These are phyloP conservation scores for Chaetomiaceae sp. DNA, from an alignment of 2,329 filamentous ascomycete species.

Conservation along the genomic window DNA sequence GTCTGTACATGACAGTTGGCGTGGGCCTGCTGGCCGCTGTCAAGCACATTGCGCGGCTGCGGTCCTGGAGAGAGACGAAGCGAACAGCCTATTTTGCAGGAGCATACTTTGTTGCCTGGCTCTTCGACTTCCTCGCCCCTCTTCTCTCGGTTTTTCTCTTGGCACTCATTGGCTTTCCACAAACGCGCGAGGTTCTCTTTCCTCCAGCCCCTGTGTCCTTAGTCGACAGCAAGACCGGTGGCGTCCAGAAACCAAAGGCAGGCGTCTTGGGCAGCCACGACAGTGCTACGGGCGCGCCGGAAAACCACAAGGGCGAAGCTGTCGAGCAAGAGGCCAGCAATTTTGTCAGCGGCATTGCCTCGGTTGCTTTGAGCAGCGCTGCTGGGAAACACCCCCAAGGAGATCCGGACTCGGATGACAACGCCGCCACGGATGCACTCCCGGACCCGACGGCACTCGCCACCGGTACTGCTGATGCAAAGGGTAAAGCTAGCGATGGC, in stretches of 20 bases:
- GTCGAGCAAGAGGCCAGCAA: conserved; percentile 80
- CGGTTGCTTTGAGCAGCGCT: conserved; percentile 69
- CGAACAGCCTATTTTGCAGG: conserved; percentile 61
- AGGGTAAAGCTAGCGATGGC: conserved; percentile 43
- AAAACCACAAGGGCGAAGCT: conserved; percentile 78
- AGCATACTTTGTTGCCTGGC: conserved; percentile 61
- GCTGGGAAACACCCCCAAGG: conserved; percentile 71
- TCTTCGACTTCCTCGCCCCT: conserved; percentile 66
- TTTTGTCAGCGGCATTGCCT: conserved; percentile 69
- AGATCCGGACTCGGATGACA: conserved; percentile 50
- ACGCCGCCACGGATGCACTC: conserved; percentile 24
- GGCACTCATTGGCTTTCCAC: conserved; percentile 61
- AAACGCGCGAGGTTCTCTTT: conserved; percentile 60
- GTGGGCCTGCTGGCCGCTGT: conserved; percentile 60
- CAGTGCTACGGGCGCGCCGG: conserved; percentile 74
- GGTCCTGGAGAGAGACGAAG: conserved; percentile 72
- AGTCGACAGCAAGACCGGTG: conserved; percentile 65
- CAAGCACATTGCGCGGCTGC: conserved; percentile 71
- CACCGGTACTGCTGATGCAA: conserved; percentile 37
- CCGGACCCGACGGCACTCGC: conserved; percentile 38
- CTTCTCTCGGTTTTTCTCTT: conserved; percentile 56
- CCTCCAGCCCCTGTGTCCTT: conserved; percentile 73
- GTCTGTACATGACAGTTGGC: conserved; percentile 75
- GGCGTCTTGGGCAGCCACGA: conserved; percentile 72
- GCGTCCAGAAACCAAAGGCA: conserved; percentile 70